Base-by-base conservation (phyloP, 2,329 filamentous ascomycete species). In the Colletotrichum melonis region DNA sequence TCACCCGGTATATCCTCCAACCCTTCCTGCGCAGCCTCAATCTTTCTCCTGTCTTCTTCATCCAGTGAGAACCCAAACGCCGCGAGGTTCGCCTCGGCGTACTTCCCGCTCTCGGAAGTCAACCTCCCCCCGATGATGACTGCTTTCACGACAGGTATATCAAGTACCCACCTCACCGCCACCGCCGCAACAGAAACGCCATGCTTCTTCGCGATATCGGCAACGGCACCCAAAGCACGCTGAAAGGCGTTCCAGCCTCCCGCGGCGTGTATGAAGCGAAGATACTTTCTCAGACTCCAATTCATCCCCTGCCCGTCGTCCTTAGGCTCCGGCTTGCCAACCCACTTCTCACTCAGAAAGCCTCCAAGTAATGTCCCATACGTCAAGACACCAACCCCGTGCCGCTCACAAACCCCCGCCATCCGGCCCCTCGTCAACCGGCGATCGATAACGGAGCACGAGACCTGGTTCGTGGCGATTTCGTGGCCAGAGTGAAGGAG, bases 111-210 rank as follows among this genome's bases (percentile, higher is more conserved):
- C 24, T 60, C 65, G 22, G 11, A 8, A 1, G 58, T 54, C 11
- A 72, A 4, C 14, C 69, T 7, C 52, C 59, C 52, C 8, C 69
- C 87, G 6, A 88, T 82, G 30, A 88, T 87, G 1, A 88, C 86
- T 0, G 86, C 86, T 9, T 84, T 86, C 0, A 88, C 86, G 59
- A 81, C 83, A 1, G 83, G 81, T 54, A 86, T 81, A 68, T 88
- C 86, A 8, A 88, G 77, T 1, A 88, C 86, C 83, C 86, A 88
- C 74, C 86, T 79, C n/a, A 82, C 84, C 2, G 87, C 87, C 4
- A 88, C 85, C n/a, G 84, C 85, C 1, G 86, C 83, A 26, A 88
- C 80, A 0, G 80, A 79, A 0, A 86, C 84, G 0, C 74, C 66
- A 67, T 88, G 81, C 58, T 84, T 86, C n/a, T 67, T 71, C 0